Conservation (phyloP, 108 stramenopile genomes). For the Schizochytrium sp. region DNA sequence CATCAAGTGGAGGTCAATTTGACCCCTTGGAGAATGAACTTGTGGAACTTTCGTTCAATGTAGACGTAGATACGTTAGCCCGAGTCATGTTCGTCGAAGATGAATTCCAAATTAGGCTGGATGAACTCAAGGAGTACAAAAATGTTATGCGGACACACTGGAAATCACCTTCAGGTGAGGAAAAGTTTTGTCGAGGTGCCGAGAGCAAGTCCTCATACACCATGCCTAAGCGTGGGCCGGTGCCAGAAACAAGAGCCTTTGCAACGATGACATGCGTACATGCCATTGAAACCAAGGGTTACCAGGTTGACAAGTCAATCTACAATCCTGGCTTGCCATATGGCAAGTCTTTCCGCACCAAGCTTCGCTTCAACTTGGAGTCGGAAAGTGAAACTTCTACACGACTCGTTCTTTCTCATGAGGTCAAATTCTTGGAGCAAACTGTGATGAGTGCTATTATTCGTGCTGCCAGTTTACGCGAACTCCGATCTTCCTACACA, state of each 20-base stretch:
- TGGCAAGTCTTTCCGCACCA: not conserved
- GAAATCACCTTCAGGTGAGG: not conserved
- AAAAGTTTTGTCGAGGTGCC: not conserved
- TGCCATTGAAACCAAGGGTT: not conserved
- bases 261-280: not conserved
- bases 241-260: not conserved
- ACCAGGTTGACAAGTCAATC: constrained; percentile 27
- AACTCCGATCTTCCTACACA: not conserved
- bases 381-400: not conserved
- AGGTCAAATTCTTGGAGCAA: constrained; percentile 31
- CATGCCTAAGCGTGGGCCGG: constrained; percentile 10
- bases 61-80: constrained; percentile 6
- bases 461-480: constrained; percentile 2
- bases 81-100: not conserved
- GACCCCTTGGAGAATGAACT: not conserved
- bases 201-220: not conserved
- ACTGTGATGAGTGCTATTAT: not conserved
- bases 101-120: not conserved
- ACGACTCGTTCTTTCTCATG: constrained; percentile 3
- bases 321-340: constrained; percentile 28
- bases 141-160: not conserved
- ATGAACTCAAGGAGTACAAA: not conserved
- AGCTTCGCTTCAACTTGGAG: not conserved
- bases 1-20: no score
- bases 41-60: constrained; percentile 2